Percentiles rank a stretch among this genome's conserved stretches.
These are phyloP conservation scores for Cydonia oblonga DNA, from an alignment of 331 rosid genomes.

Conservation along the genomic window DNA sequence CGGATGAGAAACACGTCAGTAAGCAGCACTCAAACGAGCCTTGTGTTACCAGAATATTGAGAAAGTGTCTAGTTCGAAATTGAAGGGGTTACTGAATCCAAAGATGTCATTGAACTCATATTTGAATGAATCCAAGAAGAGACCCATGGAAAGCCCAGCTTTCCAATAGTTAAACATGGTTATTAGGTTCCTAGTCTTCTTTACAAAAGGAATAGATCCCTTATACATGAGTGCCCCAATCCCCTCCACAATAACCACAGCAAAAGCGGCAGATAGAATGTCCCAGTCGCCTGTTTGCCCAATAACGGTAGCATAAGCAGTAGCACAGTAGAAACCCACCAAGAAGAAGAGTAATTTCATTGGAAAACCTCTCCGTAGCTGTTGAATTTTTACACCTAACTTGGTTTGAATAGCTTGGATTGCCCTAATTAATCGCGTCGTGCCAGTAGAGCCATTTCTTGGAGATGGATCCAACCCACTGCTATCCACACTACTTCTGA, in stretches of 20 bases:
- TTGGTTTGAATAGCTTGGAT: conserved; percentile 52
- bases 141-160: conserved; percentile 87
- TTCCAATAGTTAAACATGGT: conserved; percentile 87
- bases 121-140: conserved; percentile 91
- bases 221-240: conserved; percentile 91
- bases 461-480: conserved; percentile 48
- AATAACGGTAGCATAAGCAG: conserved; percentile 87
- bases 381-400: conserved; percentile 44
- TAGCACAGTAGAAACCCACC: conserved; percentile 84
- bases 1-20: background rate
- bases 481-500: conserved; percentile 53
- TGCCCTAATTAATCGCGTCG: conserved; percentile 58
- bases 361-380: conserved; percentile 63
- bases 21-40: conserved; percentile 4
- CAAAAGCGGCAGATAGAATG: conserved; percentile 82
- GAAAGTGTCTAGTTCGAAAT: conserved; percentile 7
- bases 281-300: conserved; percentile 99
- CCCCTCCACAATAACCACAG: conserved; percentile 76
- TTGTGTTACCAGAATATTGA: conserved; percentile 1
- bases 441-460: conserved; percentile 41
- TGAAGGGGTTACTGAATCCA: conserved; percentile 27
- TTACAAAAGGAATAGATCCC: conserved; percentile 41
- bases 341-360: conserved; percentile 68
- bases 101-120: conserved; percentile 36
- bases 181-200: conserved; percentile 43